Conservation (phyloP, 2,329 filamentous ascomycete genomes). For the Juglanconis oblonga region DNA sequence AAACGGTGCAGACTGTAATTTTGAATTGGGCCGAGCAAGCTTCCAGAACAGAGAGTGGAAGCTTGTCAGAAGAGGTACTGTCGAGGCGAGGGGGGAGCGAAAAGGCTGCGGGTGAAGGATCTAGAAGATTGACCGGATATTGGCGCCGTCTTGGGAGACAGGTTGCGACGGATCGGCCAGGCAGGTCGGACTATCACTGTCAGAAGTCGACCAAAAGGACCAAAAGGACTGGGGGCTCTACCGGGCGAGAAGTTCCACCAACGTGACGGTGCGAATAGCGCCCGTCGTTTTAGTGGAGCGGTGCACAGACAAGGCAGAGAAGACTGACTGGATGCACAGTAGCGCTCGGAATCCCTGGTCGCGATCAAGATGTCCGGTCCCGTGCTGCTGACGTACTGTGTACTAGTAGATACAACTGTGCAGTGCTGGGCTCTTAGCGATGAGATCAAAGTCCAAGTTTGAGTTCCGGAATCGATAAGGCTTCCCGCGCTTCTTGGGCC, state of each 20-base stretch:
- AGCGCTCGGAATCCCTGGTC: no score
- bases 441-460: no score
- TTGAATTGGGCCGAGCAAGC: not conserved
- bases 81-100: not conserved
- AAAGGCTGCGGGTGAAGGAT: constrained; percentile 2
- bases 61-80: constrained; percentile 1
- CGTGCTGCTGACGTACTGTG: no score
- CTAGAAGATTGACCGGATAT: constrained; percentile 1
- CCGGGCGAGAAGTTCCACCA: not conserved
- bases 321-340: not conserved
- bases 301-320: constrained; percentile 3
- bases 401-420: no score
- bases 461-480: no score
- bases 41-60: constrained; percentile 18
- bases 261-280: constrained; percentile 2
- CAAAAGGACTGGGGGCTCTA: not conserved
- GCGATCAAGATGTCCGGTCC: no score
- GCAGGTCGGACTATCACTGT: not conserved
- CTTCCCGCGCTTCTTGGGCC: no score
- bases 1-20: constrained; percentile 9
- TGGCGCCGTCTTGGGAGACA: not conserved
- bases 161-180: not conserved
- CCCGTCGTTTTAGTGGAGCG: not conserved
- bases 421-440: no score
- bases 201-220: not conserved